Conservation (phyloP, 148 eudicot genomes). For the Rhododendron henanense region DNA sequence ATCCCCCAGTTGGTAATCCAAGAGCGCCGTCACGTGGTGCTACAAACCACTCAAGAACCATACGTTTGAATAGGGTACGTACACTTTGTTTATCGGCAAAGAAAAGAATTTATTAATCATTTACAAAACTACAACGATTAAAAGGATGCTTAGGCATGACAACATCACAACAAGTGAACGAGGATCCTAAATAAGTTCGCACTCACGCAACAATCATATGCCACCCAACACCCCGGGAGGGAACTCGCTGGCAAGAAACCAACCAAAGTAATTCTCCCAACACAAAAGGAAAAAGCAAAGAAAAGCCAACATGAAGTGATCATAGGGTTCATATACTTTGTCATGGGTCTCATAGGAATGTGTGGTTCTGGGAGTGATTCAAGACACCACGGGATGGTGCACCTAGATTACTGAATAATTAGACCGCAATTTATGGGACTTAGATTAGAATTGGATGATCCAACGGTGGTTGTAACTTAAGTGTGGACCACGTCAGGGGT, state of each 20-base stretch:
- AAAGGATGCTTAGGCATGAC: too few species aligned
- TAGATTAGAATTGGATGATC: constrained; percentile 10
- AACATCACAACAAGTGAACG: neutral
- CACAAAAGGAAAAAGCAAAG: neutral
- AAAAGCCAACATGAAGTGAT: too few species aligned
- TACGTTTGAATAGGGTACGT: neutral
- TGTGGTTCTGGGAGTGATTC: neutral
- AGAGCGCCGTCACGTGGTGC: too few species aligned
- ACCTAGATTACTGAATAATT: too few species aligned
- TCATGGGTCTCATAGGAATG: too few species aligned
- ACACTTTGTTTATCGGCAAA: neutral
- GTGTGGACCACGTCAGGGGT: neutral
- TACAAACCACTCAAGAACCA: too few species aligned
- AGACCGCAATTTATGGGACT: neutral
- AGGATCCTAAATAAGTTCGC: neutral
- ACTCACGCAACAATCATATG: neutral
- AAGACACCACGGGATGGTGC: neutral
- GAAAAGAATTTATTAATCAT: too few species aligned
- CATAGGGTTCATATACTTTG: too few species aligned
- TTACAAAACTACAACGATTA: too few species aligned
- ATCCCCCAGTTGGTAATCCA: too few species aligned
- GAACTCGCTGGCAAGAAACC: neutral
- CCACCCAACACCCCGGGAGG: neutral
- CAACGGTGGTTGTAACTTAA: constrained; percentile 15
- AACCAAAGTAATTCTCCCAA: neutral